Base-by-base conservation (phyloP, 345 rosid genomes). In the Iberis pinnata region DNA sequence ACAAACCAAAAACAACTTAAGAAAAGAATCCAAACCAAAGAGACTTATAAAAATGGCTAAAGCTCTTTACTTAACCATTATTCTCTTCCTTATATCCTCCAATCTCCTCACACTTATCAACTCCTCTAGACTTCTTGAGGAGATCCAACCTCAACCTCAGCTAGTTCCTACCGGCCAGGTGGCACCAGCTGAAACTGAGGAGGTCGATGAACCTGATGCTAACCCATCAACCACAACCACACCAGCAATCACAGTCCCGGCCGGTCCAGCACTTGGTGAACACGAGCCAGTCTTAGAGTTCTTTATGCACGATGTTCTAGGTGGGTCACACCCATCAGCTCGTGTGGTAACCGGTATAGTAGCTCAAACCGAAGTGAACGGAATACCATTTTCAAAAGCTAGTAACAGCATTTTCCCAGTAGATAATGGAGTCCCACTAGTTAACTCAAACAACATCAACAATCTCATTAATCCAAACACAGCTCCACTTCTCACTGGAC, bases 261-360 rank as follows among this genome's bases (percentile, higher is more conserved):
- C 71, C 0, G 40, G 48, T 12, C 35, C 80, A 48, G 59, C 42
- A 17, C 4, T 22, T 3, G 76, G 78, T 3, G 66, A 11, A 33
- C 60, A 66, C 0, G 50, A 52, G 9, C 75, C 84, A 0, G n/a
- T 68, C n/a, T 41, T 87, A 25, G 86, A 80, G 18, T 92, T 92
- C 78, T 92, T 70, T 50, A 84, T 86, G 88, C 95, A 86, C 7
- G 89, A 86, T 32, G 66, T 82, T 13, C 52, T 78, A 12, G 95
- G 89, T 0, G 98, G 92, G 20, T 63, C 86, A 1, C 80, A 73
- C 57, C 96, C 98, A 9, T 76, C 98, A 1, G 80, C 80, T 22
- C 67, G 92, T 63, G 87, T 78, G 40, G 96, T 84, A 44, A 78
- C 92, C 0, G 98, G 96, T 18, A 70, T 90, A 44, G 76, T 84